Percentiles rank a stretch among this genome's conserved stretches.
phyloP scores from a whole-genome alignment of 108 stramenopile genomes.

The Fragilaria radians region DNA sequence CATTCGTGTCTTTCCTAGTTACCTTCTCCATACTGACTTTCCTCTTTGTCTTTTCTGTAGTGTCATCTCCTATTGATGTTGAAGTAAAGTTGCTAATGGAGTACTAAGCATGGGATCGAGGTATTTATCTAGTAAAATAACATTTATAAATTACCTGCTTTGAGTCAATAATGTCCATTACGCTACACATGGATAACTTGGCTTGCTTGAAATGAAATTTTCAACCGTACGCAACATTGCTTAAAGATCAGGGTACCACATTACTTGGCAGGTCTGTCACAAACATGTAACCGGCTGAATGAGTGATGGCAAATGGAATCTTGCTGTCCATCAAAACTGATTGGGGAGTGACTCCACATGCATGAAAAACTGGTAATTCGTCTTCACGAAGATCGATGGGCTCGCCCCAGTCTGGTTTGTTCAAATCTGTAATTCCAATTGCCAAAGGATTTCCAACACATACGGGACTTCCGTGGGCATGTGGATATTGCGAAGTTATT shows the following conservation, averaged over 20 bases:
- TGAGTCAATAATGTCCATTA: too few relatives aligned
- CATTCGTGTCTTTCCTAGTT: too few relatives aligned
- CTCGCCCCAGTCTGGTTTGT: constrained; percentile 80
- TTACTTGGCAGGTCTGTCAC: constrained; percentile 66
- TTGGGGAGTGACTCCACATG: constrained; percentile 91
- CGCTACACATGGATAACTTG: too few relatives aligned
- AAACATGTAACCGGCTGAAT: constrained; percentile 90
- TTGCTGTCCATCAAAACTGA: constrained; percentile 58
- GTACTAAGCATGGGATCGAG: too few relatives aligned
- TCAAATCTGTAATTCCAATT: constrained; percentile 64
- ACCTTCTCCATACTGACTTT: too few relatives aligned
- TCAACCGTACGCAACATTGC: neutral
- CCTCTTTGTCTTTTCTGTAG: too few relatives aligned
- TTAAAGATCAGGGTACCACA: constrained; percentile 17
- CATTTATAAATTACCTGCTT: too few relatives aligned
- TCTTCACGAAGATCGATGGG: constrained; percentile 42
- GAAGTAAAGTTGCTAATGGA: too few relatives aligned
- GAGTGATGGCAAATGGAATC: constrained; percentile 77
- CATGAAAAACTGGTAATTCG: constrained; percentile 90
- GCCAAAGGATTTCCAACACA: constrained; percentile 66
- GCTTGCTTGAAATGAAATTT: too few relatives aligned
- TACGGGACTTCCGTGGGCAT: constrained; percentile 85
- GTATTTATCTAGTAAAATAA: too few relatives aligned
- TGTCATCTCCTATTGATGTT: too few relatives aligned
- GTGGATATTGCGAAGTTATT: constrained; percentile 65